Evolutionary conservation across 2,329 filamentous ascomycete genomes (phyloP), one percentile per base, ranked within the genome.

Genomic region (Cladosporium sp.): DNA sequence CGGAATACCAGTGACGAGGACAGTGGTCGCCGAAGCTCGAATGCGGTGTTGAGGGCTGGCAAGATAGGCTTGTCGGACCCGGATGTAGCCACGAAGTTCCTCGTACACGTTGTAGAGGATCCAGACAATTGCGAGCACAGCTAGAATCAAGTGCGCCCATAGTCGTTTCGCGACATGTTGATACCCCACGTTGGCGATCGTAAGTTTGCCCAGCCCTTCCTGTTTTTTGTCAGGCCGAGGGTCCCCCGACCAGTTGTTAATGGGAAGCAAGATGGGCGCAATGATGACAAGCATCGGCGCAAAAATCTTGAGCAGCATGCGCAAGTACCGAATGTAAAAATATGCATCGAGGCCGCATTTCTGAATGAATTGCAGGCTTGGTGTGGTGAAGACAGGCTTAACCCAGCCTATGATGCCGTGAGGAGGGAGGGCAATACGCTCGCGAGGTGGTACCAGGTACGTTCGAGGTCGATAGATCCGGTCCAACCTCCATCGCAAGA

Each of bases 281-380:
- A 95, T 84, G 44, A 96, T 64, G 20, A 82, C 59, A 11, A 87
- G 83, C 51, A 96, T 83, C 1, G 93, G 90, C 34, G 95, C 73
- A 66, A 99, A 97, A 55, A 99, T 95, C 65, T 96, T 84, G 38
- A 97, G 79, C 4, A 97, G 81, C 63, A 88, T 86, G 54, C 86
- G 83, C 20, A 91, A 80, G 64, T 96, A 99, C 55, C 95, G 87
- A 1, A 99, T 78, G 68, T 99, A 99, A 74, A 97, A 96, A 72
- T 96, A 99, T 63, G 92, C 90, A 66, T 99, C 93, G 8, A 99
- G 80, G 17, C 93, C 93, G 60, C 92, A 96, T 69, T 96, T 95
- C 47, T 92, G 86, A 61, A 99, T 95, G 59, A 99, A 83, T 60
- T 95, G 89, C 11, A 88, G 88, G 80, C 75, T 82, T 68, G 72